Conservation (phyloP, 805 yeast species). For the Saturnispora sekii region DNA sequence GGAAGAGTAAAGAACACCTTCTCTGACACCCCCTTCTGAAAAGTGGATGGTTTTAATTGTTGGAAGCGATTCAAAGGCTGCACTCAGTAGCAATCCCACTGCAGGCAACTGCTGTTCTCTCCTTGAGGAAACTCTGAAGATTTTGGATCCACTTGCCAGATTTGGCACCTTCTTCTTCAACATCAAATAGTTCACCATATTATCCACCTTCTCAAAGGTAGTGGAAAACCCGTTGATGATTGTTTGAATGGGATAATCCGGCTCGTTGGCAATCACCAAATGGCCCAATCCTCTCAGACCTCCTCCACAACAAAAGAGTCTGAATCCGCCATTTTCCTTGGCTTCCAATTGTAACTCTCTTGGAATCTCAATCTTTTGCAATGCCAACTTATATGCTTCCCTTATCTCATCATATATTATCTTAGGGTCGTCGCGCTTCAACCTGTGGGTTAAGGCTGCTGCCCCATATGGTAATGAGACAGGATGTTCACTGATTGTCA, state of each 20-base stretch:
- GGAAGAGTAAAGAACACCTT: constrained; percentile 59
- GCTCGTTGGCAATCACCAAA: constrained; percentile 38
- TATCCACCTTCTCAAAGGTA: constrained; percentile 40
- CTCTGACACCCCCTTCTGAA: constrained; percentile 71
- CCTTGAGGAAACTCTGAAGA: constrained; percentile 59
- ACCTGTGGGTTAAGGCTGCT: constrained; percentile 50
- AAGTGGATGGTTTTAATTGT: constrained; percentile 53
- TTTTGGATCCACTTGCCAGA: constrained; percentile 18
- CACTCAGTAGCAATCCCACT: constrained; percentile 51
- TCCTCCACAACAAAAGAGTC: constrained; percentile 63
- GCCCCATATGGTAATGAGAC: constrained; percentile 68
- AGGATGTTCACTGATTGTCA: constrained; percentile 45
- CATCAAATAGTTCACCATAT: constrained; percentile 41
- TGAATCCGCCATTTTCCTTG: constrained; percentile 46
- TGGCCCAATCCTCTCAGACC: constrained; percentile 67
- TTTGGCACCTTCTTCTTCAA: constrained; percentile 40
- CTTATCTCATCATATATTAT: constrained; percentile 45
- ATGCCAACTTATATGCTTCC: constrained; percentile 39
- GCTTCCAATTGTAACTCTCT: constrained; percentile 41
- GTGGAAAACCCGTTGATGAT: constrained; percentile 63
- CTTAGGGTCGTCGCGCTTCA: constrained; percentile 40
- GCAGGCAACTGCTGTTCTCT: constrained; percentile 63
- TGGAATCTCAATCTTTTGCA: constrained; percentile 45
- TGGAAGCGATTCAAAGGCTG: constrained; percentile 54
- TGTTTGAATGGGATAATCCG: constrained; percentile 57